These are phyloP conservation scores for Artemisia princeps DNA, from an alignment of 140 eudicot genomes.

Conservation along the genomic window DNA sequence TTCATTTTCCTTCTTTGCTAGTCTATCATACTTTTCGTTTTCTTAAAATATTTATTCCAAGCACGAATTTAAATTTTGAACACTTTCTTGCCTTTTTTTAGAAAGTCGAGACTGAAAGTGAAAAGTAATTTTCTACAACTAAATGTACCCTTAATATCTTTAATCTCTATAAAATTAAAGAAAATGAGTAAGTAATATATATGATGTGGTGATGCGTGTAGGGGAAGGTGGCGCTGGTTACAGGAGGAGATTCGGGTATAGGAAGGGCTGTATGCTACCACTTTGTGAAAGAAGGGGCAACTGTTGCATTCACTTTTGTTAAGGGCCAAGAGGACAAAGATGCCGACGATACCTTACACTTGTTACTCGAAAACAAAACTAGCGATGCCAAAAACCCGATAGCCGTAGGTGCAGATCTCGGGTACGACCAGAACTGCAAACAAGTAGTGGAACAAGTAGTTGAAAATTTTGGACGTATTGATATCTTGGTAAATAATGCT, in stretches of 20 bases:
- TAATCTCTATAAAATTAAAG: too few species aligned
- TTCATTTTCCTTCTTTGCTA: too few species aligned
- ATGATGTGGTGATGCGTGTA: neutral
- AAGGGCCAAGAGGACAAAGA: conserved; percentile 22
- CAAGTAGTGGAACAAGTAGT: conserved; percentile 34
- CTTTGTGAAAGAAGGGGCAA: conserved; percentile 24
- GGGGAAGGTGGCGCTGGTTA: conserved; percentile 27
- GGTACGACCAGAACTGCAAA: conserved; percentile 35
- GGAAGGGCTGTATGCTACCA: conserved; percentile 24
- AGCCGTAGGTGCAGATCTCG: conserved; percentile 26
- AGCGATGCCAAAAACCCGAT: conserved; percentile 25
- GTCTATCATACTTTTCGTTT: too few species aligned
- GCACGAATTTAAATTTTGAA: too few species aligned
- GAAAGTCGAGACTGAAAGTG: too few species aligned
- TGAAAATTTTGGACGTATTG: conserved; percentile 31
- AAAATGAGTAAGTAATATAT: too few species aligned
- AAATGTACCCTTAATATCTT: too few species aligned
- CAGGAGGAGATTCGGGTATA: conserved; percentile 26
- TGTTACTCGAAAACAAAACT: conserved; percentile 12
- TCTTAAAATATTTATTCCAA: too few species aligned
- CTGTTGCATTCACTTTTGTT: conserved; percentile 23
- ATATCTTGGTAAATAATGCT: conserved; percentile 36
- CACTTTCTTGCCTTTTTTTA: too few species aligned
- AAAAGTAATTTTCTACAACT: too few species aligned
- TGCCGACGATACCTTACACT: conserved; percentile 5